phyloP scores from a whole-genome alignment of 2,329 filamentous ascomycete species.

The Penicillium fuscoglaucum region DNA sequence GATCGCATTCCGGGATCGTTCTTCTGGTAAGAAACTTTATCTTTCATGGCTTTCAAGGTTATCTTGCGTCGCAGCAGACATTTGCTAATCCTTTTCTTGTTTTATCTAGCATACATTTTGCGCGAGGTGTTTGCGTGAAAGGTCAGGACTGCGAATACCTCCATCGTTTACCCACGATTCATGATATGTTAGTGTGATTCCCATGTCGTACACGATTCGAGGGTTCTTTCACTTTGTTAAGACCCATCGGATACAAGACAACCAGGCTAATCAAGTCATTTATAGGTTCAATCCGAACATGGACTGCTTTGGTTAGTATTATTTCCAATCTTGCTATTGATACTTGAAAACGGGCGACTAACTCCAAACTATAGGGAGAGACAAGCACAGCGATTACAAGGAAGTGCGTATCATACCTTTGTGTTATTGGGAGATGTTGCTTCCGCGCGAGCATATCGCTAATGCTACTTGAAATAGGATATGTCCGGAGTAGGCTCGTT shows the following conservation, averaged over 20 bases:
- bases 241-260: neutral
- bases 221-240: neutral
- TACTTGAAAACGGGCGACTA: neutral
- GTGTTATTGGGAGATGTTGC: neutral
- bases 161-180: slow-evolving; percentile 80
- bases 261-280: neutral
- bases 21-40: slow-evolving; percentile 61
- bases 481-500: slow-evolving; percentile 98
- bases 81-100: neutral
- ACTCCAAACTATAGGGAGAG: slow-evolving; percentile 9
- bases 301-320: slow-evolving; percentile 93
- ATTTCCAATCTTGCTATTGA: slow-evolving; percentile 52
- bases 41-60: neutral
- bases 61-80: slow-evolving; percentile 72
- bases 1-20: slow-evolving; percentile 77
- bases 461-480: slow-evolving; percentile 10
- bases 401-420: slow-evolving; percentile 8
- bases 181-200: slow-evolving; percentile 60
- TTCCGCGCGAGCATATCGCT: neutral
- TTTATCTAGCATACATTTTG: slow-evolving; percentile 14
- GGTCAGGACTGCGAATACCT: slow-evolving; percentile 93
- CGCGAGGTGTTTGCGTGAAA: slow-evolving; percentile 56
- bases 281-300: slow-evolving; percentile 77
- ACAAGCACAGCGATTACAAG: slow-evolving; percentile 26
- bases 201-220: neutral